These are phyloP conservation scores for Rubus idaeus DNA, from an alignment of 306 rosid species.

Conservation along the genomic window DNA sequence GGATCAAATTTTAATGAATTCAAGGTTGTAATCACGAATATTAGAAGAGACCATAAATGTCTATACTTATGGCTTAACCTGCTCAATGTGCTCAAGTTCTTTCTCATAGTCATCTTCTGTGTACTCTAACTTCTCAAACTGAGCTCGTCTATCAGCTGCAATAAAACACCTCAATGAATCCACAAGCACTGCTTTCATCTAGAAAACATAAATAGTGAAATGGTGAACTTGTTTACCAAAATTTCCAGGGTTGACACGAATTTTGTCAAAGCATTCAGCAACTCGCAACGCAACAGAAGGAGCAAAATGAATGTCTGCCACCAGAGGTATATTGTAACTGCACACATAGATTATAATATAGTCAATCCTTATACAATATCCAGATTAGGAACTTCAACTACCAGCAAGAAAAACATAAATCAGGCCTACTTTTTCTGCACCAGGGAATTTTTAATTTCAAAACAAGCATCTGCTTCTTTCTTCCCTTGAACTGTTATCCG, in stretches of 20 bases:
- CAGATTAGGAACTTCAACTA: constrained; percentile 7
- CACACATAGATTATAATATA: constrained; percentile 26
- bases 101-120: constrained; percentile 89
- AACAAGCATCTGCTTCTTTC: constrained; percentile 98
- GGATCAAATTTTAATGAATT: neutral
- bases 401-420: constrained; percentile 12
- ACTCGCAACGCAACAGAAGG: constrained; percentile 81
- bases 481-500: constrained; percentile 97
- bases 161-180: constrained; percentile 31
- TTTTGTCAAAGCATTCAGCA: constrained; percentile 90
- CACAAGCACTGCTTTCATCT: constrained; percentile 18
- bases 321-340: constrained; percentile 84
- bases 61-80: constrained; percentile 42
- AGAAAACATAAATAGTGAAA: constrained; percentile 1
- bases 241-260: constrained; percentile 93
- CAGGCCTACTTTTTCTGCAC: constrained; percentile 84
- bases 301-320: constrained; percentile 93
- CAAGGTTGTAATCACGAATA: neutral
- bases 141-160: constrained; percentile 99
- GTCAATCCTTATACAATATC: constrained; percentile 19
- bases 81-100: constrained; percentile 97
- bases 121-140: constrained; percentile 84
- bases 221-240: constrained; percentile 54
- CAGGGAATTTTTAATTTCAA: constrained; percentile 84
- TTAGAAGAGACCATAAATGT: neutral